These are phyloP conservation scores for Rubroboletus pulcherrimus DNA, from an alignment of 768 basidiomycete genomes.

Conservation along the genomic window DNA sequence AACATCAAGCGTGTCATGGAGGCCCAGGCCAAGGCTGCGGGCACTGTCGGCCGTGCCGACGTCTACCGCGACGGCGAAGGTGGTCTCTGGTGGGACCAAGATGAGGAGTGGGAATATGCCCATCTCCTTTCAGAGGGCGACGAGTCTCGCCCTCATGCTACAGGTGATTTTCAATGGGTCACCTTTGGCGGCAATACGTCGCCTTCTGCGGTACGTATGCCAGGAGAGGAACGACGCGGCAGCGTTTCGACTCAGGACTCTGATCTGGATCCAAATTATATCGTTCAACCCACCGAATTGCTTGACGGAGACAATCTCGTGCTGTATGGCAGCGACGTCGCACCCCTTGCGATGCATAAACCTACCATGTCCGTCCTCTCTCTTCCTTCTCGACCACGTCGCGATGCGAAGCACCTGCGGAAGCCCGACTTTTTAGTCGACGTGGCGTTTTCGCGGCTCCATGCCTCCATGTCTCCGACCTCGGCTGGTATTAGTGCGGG, in stretches of 20 bases:
- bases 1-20: conserved; percentile 54
- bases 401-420: conserved; percentile 35
- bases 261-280: conserved; percentile 47
- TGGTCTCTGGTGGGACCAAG: conserved; percentile 67
- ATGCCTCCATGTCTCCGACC: conserved; percentile 5
- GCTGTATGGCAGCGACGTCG: conserved; percentile 27
- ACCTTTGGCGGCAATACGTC: conserved; percentile 35
- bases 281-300: conserved; percentile 38
- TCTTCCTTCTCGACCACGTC: conserved; percentile 33
- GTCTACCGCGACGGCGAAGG: conserved; percentile 60
- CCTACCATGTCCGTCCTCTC: conserved; percentile 36
- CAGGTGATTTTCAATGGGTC: conserved; percentile 42
- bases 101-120: conserved; percentile 67
- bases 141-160: conserved; percentile 20
- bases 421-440: conserved; percentile 36
- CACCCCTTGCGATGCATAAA: conserved; percentile 27
- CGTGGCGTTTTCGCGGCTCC: conserved; percentile 23
- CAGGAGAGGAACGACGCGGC: conserved; percentile 37
- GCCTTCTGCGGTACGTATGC: conserved; percentile 1
- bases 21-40: conserved; percentile 47
- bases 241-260: conserved; percentile 52
- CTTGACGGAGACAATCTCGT: conserved; percentile 35
- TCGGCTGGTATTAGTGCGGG: conserved; percentile 4
- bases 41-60: conserved; percentile 38
- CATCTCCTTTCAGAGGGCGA: conserved; percentile 49